phyloP scores from a whole-genome alignment of 208 protist species.

The Leishmania martiniquensis region DNA sequence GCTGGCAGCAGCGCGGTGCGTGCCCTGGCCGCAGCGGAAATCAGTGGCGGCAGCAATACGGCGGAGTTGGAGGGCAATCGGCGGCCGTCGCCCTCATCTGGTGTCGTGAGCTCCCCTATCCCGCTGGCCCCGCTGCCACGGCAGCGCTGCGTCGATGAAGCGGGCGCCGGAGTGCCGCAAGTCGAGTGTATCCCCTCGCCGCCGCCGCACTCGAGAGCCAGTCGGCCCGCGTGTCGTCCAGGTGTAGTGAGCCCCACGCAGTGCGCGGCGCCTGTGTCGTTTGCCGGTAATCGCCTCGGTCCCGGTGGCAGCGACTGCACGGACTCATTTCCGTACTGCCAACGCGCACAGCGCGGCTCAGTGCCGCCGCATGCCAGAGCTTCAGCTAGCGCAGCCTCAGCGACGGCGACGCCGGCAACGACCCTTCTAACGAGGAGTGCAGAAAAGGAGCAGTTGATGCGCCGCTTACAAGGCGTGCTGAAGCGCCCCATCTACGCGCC shows the following conservation, averaged over 20 bases:
- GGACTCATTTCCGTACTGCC: slow-evolving; percentile 1
- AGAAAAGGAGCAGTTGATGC: slow-evolving; percentile 27
- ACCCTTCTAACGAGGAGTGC: background rate
- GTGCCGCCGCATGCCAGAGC: background rate
- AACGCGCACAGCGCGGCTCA: background rate
- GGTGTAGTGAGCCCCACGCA: slow-evolving; percentile 1
- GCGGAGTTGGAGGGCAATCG: background rate
- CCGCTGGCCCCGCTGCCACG: background rate
- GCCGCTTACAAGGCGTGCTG: slow-evolving; percentile 21
- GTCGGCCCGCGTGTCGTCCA: background rate
- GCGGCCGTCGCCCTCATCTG: background rate
- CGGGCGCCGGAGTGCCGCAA: background rate
- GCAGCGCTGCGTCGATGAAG: background rate
- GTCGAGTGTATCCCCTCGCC: slow-evolving; percentile 16
- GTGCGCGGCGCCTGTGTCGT: slow-evolving; percentile 7
- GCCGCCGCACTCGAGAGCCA: background rate
- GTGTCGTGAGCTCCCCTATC: background rate
- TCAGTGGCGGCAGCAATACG: background rate
- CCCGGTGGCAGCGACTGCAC: background rate
- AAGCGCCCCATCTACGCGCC: background rate
- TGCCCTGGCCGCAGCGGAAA: slow-evolving; percentile 2
- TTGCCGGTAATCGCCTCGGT: slow-evolving; percentile 3
- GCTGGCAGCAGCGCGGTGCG: slow-evolving; percentile 25
- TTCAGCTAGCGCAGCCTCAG: background rate
- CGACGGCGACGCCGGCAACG: background rate